Base-by-base conservation (phyloP, 1,139 yeast species). In the Saccharomyces hybrid region DNA sequence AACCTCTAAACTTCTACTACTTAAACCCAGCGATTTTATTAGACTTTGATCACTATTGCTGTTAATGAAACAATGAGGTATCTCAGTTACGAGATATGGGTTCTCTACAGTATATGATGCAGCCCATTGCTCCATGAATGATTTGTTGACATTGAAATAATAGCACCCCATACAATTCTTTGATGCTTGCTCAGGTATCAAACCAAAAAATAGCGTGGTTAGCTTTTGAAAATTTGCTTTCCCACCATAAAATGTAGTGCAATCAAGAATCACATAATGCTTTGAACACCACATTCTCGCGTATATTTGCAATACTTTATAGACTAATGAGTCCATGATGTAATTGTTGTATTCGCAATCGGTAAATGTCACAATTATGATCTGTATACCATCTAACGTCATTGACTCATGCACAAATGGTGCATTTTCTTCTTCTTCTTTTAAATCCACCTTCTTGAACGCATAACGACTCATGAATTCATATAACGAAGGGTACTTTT, bases 401-500 rank as follows among this genome's bases (percentile, higher is more conserved):
- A 86, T 80, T 0, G 86, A 79, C 59, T 81, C 88, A 53, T 80
- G 83, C 8, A 86, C 76, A 47, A 84, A 73, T 0, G 80, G 76
- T 11, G 48, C 49, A 5, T 50, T 53, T 27, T 79, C 78, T 26
- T 73, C 64, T 6, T 72, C 69, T 13, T 78, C 81, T 30, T 47
- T 52, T 5, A 52, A 34, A 14, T 52, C 34, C 16, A 79, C 71
- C 58, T 83, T 81, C 51, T 78, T 77, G 53, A 79, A 73, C 0
- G 88, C 75, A 74, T 84, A 80, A 57, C 83, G 82, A 31, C 83
- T 78, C 89, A 88, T 84, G 62, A 88, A 87, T 58, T 88, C 96
- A 61, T 80, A 82, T 52, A 84, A 73, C 54, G 79, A 80, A n/a
- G 78, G 73, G 59, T 81, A 79, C 14, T 72, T 73, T 32, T 78